These are phyloP conservation scores for Malus sylvestris DNA, from an alignment of 306 rosid genomes.

Conservation along the genomic window DNA sequence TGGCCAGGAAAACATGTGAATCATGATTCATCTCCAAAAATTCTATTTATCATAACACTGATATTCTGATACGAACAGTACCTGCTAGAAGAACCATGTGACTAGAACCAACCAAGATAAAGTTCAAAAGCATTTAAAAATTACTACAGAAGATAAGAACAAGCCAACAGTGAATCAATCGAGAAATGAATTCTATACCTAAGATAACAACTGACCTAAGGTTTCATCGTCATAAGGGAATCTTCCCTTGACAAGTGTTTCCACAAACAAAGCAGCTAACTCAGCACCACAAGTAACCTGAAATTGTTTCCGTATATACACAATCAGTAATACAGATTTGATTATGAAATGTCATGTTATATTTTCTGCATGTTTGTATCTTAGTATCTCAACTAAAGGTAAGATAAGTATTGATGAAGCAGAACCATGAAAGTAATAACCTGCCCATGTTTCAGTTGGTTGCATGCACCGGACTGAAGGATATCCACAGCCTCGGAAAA, in stretches of 20 bases:
- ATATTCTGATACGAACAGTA: neutral
- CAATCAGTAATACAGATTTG: neutral
- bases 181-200: constrained; percentile 11
- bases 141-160: neutral
- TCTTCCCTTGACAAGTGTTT: constrained; percentile 72
- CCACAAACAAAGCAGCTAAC: constrained; percentile 84
- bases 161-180: neutral
- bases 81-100: constrained; percentile 13
- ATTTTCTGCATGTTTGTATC: neutral
- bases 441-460: constrained; percentile 72
- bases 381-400: neutral
- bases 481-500: constrained; percentile 76
- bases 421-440: constrained; percentile 25
- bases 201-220: constrained; percentile 59
- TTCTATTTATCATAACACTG: neutral
- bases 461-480: constrained; percentile 81
- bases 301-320: neutral
- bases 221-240: constrained; percentile 52
- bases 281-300: constrained; percentile 97
- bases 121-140: constrained; percentile 1
- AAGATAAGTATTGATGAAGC: neutral
- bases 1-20: constrained; percentile 3
- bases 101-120: constrained; percentile 13
- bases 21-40: neutral
- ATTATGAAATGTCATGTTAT: constrained; percentile 1